These are phyloP conservation scores for Arabis alpina DNA, from an alignment of 345 rosid species.

Conservation along the genomic window DNA sequence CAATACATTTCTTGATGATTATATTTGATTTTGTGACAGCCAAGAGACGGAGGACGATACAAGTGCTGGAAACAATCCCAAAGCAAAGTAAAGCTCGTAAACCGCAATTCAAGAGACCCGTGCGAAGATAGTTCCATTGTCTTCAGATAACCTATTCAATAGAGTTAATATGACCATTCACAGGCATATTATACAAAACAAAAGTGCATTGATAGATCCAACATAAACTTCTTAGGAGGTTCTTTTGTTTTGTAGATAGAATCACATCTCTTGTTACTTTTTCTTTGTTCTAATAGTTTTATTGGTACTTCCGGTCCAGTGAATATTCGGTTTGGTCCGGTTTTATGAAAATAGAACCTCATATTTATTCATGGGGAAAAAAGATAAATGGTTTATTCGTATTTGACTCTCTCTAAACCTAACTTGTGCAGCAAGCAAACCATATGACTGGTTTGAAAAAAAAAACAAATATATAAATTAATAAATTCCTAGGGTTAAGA, in stretches of 20 bases:
- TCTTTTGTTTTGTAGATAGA: conserved; percentile 22
- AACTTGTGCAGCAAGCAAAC: conserved; percentile 8
- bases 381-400: background rate
- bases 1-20: background rate
- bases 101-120: conserved; percentile 53
- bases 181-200: conserved; percentile 17
- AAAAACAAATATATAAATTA: background rate
- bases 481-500: background rate
- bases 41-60: conserved; percentile 81
- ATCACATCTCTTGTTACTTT: background rate
- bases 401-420: conserved; percentile 21
- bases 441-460: background rate
- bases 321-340: conserved; percentile 18
- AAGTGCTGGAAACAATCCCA: conserved; percentile 87
- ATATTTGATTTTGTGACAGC: conserved; percentile 62
- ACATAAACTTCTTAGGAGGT: conserved; percentile 20
- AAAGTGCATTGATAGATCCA: conserved; percentile 21
- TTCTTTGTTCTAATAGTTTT: conserved; percentile 1
- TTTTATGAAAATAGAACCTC: conserved; percentile 26
- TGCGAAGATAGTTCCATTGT: conserved; percentile 47
- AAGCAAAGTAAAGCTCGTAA: conserved; percentile 56
- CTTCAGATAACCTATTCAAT: conserved; percentile 6
- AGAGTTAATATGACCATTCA: conserved; percentile 18
- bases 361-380: background rate
- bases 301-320: conserved; percentile 22